These are phyloP conservation scores for Cryptomeria japonica DNA, from an alignment of 75 land plant genomes.

Conservation along the genomic window DNA sequence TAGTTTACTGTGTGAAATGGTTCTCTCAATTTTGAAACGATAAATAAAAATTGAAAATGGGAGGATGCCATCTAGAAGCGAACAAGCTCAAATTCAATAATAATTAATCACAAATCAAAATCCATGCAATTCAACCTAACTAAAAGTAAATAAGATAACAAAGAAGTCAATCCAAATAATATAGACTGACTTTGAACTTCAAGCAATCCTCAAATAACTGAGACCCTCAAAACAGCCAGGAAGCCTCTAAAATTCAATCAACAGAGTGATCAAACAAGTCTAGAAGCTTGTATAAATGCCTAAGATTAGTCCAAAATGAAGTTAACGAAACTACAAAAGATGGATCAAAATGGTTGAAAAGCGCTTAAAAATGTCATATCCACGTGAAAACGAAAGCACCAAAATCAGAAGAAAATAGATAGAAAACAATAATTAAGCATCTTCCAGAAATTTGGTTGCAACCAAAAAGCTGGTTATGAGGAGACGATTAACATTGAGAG, in stretches of 20 bases:
- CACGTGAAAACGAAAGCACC: not conserved
- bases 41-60: not conserved
- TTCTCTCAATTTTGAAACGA: not conserved
- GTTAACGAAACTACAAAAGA: not conserved
- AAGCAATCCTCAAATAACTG: not conserved
- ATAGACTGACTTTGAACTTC: not conserved
- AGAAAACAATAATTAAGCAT: slow-evolving; percentile 19
- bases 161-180: not conserved
- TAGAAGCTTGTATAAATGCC: not conserved
- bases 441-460: slow-evolving; percentile 39
- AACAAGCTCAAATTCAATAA: not conserved
- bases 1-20: too few species aligned
- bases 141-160: not conserved
- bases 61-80: not conserved
- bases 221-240: not conserved
- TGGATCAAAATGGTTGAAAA: not conserved
- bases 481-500: slow-evolving; percentile 36
- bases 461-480: slow-evolving; percentile 48
- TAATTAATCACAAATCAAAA: not conserved
- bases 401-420: slow-evolving; percentile 1
- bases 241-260: not conserved
- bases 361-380: not conserved
- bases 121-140: not conserved
- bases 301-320: too few species aligned
- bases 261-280: not conserved